Percentiles rank a stretch among this genome's conserved stretches.
These are phyloP conservation scores for Coemansia guatemalensis DNA, from an alignment of 192 early-diverging fungal genomes.

Conservation along the genomic window DNA sequence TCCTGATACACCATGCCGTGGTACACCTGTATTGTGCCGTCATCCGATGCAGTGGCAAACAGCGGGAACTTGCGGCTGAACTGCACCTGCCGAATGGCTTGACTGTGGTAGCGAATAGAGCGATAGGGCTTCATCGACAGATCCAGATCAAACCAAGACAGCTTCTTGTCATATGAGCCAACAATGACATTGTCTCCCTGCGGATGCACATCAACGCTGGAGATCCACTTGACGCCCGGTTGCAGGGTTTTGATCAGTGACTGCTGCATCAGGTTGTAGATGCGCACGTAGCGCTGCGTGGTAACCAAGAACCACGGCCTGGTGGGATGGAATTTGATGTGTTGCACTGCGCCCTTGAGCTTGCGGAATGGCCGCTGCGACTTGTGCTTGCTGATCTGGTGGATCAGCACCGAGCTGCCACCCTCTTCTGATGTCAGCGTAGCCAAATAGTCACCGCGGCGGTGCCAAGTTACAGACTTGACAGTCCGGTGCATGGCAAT, in stretches of 20 bases:
- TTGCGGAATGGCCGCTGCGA: constrained; percentile 91
- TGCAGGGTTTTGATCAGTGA: constrained; percentile 79
- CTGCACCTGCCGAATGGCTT: constrained; percentile 84
- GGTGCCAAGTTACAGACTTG: constrained; percentile 89
- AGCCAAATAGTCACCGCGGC: constrained; percentile 94
- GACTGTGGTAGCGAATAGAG: constrained; percentile 83
- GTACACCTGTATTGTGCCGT: constrained; percentile 93
- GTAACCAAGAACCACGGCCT: constrained; percentile 92
- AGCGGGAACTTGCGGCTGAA: constrained; percentile 90
- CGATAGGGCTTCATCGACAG: constrained; percentile 90
- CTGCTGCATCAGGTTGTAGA: constrained; percentile 93
- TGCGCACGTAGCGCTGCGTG: constrained; percentile 89
- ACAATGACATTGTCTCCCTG: constrained; percentile 94
- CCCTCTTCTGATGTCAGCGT: constrained; percentile 80
- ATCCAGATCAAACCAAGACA: constrained; percentile 98
- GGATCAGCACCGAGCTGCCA: constrained; percentile 75
- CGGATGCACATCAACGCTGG: constrained; percentile 91
- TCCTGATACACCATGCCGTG: constrained; percentile 98
- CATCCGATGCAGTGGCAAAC: constrained; percentile 91
- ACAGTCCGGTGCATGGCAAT: constrained; percentile 62
- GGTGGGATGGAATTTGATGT: constrained; percentile 88
- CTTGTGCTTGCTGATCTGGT: constrained; percentile 86
- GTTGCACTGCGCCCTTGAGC: constrained; percentile 85
- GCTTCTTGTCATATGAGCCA: constrained; percentile 92
- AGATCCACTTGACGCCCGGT: constrained; percentile 92